Conservation (phyloP, 495 filamentous ascomycete species). For the Neohortaea acidophila region DNA sequence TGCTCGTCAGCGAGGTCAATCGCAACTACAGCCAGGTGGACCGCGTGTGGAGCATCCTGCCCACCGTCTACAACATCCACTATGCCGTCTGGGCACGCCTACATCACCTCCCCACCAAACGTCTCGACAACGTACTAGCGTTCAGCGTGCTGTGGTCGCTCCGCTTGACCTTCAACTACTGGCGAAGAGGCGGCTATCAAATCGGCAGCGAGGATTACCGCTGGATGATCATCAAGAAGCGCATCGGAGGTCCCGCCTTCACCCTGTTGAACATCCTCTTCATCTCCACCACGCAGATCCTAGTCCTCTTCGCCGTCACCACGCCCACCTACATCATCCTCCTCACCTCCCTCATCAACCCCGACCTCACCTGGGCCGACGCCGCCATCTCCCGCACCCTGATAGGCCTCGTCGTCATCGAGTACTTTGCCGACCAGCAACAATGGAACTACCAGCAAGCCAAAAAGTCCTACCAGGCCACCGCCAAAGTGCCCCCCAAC, state of each 20-base stretch:
- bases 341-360: conserved; percentile 33
- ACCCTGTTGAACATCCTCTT: conserved; percentile 77
- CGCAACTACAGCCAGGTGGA: conserved; percentile 92
- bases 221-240: conserved; percentile 47
- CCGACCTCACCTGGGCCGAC: conserved; percentile 39
- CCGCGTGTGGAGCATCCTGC: conserved; percentile 76
- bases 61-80: conserved; percentile 78
- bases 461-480: conserved; percentile 56
- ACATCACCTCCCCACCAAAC: conserved; percentile 51
- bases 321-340: conserved; percentile 73
- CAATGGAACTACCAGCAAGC: conserved; percentile 85
- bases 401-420: conserved; percentile 55
- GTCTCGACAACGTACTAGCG: conserved; percentile 56
- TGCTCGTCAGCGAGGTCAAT: conserved; percentile 66
- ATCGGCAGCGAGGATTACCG: conserved; percentile 88
- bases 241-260: conserved; percentile 43
- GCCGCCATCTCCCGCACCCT: conserved; percentile 49
- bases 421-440: conserved; percentile 77
- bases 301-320: conserved; percentile 62
- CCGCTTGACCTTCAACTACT: conserved; percentile 93
- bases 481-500: conserved; percentile 49
- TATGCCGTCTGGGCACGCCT: conserved; percentile 66
- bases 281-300: conserved; percentile 64
- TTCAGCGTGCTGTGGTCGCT: conserved; percentile 72
- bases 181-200: conserved; percentile 82